Conservation (phyloP, 805 yeast genomes). For the Kluyveromyces starmeri region DNA sequence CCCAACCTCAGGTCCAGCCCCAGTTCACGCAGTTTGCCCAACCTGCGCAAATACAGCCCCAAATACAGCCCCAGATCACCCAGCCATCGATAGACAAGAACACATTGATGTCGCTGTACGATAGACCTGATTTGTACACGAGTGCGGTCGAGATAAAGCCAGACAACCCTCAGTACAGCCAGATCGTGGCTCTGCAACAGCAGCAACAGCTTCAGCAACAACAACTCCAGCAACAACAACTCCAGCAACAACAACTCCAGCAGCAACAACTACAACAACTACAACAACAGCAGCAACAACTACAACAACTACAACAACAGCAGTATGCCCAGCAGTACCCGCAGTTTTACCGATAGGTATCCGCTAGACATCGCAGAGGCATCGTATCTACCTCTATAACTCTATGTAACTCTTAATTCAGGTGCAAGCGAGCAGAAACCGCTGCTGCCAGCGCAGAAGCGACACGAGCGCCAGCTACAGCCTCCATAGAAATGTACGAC, state of each 20-base stretch:
- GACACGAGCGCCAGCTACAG: no score
- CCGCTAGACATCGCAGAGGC: no score
- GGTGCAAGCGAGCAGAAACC: no score
- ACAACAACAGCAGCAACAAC: constrained; percentile 16
- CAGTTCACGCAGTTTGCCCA: constrained; percentile 2
- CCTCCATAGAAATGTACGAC: no score
- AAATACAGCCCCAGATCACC: constrained; percentile 11
- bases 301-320: constrained; percentile 16
- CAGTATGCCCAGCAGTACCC: constrained; percentile 10
- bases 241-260: constrained; percentile 11
- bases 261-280: constrained; percentile 13
- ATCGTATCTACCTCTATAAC: no score
- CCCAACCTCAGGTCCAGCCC: constrained; percentile 5
- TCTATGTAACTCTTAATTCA: no score
- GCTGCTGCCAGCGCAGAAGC: no score
- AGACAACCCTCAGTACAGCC: constrained; percentile 24
- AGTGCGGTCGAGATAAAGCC: constrained; percentile 24
- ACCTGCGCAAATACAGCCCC: constrained; percentile 8
- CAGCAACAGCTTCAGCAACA: constrained; percentile 16
- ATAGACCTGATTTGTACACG: constrained; percentile 23
- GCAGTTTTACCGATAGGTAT: constrained; percentile 7
- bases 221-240: constrained; percentile 10
- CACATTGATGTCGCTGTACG: constrained; percentile 22
- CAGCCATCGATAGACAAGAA: constrained; percentile 17
- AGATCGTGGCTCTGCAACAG: constrained; percentile 19